phyloP scores from a whole-genome alignment of 352 stramenopile species.

The Thraustochytrium sp. region DNA sequence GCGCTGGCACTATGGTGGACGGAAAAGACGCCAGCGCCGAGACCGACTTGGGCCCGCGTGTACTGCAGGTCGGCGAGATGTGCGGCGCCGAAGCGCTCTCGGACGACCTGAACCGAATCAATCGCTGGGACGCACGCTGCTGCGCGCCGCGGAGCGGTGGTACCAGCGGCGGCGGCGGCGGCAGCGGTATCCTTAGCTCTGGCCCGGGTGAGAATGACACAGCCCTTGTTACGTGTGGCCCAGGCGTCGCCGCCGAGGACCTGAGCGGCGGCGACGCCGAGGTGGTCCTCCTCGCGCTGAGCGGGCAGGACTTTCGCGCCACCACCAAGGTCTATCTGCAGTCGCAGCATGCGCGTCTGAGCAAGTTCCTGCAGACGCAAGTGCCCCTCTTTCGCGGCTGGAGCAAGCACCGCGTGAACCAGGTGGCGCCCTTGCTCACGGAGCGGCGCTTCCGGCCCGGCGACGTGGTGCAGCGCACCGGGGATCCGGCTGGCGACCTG shows the following conservation, averaged over 20 bases:
- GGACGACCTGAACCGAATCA: neutral
- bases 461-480: conserved; percentile 12
- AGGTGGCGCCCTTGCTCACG: conserved; percentile 14
- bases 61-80: neutral
- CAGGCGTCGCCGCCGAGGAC: too few species aligned
- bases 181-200: too few species aligned
- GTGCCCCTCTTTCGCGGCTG: neutral
- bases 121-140: neutral
- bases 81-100: neutral
- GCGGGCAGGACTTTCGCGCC: conserved; percentile 2
- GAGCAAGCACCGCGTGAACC: conserved; percentile 38
- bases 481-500: conserved; percentile 9
- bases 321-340: conserved; percentile 22
- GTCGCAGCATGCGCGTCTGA: neutral
- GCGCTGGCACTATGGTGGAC: too few species aligned
- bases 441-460: neutral
- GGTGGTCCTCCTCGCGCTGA: neutral
- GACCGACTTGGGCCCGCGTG: too few species aligned
- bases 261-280: too few species aligned
- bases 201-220: too few species aligned
- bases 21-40: too few species aligned
- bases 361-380: conserved; percentile 22
- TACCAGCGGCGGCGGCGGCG: too few species aligned
- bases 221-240: too few species aligned
- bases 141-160: too few species aligned